phyloP scores from a whole-genome alignment of 805 yeast species.

The Starmerella powellii region DNA sequence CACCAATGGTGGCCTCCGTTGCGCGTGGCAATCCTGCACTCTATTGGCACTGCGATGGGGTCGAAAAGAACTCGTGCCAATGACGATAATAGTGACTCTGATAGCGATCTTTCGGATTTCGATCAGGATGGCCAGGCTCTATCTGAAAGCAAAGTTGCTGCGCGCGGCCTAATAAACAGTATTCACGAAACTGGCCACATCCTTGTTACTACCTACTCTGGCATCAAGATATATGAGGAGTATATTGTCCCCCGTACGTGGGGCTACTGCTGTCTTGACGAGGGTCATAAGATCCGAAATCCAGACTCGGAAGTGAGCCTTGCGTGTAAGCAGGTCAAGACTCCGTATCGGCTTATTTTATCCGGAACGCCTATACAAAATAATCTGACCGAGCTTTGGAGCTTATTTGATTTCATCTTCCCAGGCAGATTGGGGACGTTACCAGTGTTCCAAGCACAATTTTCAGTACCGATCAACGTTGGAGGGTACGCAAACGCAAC shows the following conservation, averaged over 20 bases:
- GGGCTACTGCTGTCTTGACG: constrained; percentile 88
- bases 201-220: constrained; percentile 82
- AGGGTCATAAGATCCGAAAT: constrained; percentile 92
- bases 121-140: constrained; percentile 19
- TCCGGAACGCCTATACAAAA: constrained; percentile 97
- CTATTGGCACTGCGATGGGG: constrained; percentile 82
- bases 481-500: constrained; percentile 99
- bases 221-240: constrained; percentile 56
- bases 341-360: constrained; percentile 73
- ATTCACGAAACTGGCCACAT: constrained; percentile 66
- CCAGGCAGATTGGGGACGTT: constrained; percentile 92
- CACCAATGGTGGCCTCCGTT: constrained; percentile 98
- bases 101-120: constrained; percentile 35
- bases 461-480: constrained; percentile 79
- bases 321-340: constrained; percentile 69
- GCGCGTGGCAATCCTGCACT: constrained; percentile 72
- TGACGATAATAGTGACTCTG: constrained; percentile 32
- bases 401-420: constrained; percentile 83
- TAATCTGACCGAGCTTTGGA: constrained; percentile 85
- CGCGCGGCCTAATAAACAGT: constrained; percentile 41
- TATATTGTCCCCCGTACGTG: constrained; percentile 55
- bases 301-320: constrained; percentile 84
- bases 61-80: constrained; percentile 12
- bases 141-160: constrained; percentile 31
- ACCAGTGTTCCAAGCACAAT: constrained; percentile 88